phyloP scores from a whole-genome alignment of 2,329 filamentous ascomycete genomes.

The Fusarium brevicatenulatum region DNA sequence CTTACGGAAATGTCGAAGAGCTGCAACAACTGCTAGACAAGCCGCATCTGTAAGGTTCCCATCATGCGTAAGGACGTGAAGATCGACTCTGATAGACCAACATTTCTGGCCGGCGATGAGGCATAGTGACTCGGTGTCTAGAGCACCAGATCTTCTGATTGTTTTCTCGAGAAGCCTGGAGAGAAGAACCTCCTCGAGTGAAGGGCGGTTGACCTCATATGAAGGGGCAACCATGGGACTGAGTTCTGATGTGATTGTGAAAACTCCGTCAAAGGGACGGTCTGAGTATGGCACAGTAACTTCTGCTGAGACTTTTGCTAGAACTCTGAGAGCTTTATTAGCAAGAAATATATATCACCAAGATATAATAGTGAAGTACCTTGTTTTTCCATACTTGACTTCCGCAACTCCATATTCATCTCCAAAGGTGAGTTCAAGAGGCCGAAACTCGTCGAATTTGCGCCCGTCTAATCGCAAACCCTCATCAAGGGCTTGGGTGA shows the following conservation, averaged over 20 bases:
- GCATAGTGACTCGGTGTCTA: constrained; percentile 96
- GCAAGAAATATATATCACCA: not conserved
- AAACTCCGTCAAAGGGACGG: constrained; percentile 94
- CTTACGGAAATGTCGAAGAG: constrained; percentile 88
- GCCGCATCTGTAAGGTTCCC: constrained; percentile 88
- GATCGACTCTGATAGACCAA: constrained; percentile 90
- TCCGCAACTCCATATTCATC: constrained; percentile 92
- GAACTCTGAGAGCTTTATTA: constrained; percentile 66
- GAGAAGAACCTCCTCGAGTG: constrained; percentile 84
- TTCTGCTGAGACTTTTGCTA: constrained; percentile 87
- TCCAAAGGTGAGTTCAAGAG: constrained; percentile 82
- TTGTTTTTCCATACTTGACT: constrained; percentile 88
- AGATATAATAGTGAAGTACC: constrained; percentile 59
- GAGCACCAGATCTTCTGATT: constrained; percentile 87
- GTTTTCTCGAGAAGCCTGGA: constrained; percentile 94
- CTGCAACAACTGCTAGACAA: constrained; percentile 88
- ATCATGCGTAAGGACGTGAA: constrained; percentile 91
- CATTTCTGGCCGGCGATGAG: constrained; percentile 90
- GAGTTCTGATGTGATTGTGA: constrained; percentile 90
- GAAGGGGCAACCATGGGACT: constrained; percentile 91
- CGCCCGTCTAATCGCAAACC: constrained; percentile 87
- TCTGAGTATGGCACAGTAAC: constrained; percentile 87
- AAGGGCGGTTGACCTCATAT: constrained; percentile 86
- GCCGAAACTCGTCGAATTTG: constrained; percentile 80
- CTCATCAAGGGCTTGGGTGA: constrained; percentile 83